Conservation (phyloP, 2,329 filamentous ascomycete genomes). For the Ophiostoma sp. region DNA sequence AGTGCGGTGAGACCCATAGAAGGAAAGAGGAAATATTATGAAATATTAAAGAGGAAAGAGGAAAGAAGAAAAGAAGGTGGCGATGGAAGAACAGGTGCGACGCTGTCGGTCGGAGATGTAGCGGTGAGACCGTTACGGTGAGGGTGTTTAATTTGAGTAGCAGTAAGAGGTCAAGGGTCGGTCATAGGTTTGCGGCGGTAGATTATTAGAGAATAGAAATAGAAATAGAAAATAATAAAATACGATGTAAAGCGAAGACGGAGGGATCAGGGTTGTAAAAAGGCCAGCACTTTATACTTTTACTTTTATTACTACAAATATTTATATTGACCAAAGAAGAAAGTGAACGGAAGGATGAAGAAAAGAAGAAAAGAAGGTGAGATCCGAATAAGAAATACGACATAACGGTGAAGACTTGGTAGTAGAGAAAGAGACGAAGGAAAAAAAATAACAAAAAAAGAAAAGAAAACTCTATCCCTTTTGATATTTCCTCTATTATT, state of each 20-base stretch:
- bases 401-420: conserved; percentile 1
- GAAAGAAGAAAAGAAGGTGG: not conserved
- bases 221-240: too few species aligned
- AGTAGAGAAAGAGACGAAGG: too few species aligned
- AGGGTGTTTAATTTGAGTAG: not conserved
- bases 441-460: too few species aligned
- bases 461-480: not conserved
- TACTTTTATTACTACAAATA: not conserved
- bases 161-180: not conserved
- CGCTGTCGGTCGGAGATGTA: conserved; percentile 10
- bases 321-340: not conserved
- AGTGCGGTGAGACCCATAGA: not conserved
- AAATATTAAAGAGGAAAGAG: not conserved
- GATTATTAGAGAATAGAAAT: too few species aligned
- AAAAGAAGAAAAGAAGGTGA: not conserved
- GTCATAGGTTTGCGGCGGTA: not conserved
- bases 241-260: not conserved
- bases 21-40: not conserved
- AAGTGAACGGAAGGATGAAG: not conserved
- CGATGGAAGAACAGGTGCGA: conserved; percentile 1
- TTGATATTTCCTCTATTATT: not conserved
- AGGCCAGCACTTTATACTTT: not conserved
- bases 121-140: conserved; percentile 11
- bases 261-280: conserved; percentile 9
- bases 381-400: not conserved